These are phyloP conservation scores for Microbotryum lychnidis-dioicae DNA, from an alignment of 1,284 basidiomycete species.

Conservation along the genomic window DNA sequence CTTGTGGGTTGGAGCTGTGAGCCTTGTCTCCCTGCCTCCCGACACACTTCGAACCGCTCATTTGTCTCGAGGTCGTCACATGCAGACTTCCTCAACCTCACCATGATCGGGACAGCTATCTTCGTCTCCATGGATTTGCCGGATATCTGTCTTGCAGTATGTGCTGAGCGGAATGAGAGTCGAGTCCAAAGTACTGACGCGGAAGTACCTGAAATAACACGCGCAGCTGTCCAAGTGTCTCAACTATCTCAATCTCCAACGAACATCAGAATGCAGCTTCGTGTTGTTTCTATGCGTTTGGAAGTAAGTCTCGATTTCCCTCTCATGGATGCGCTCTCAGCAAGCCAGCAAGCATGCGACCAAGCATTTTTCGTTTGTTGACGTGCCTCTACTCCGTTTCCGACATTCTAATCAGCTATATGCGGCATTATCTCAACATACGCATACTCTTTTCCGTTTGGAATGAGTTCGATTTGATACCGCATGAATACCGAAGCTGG, in stretches of 20 bases:
- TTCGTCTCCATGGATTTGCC: slow-evolving; percentile 97
- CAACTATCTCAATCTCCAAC: slow-evolving; percentile 62
- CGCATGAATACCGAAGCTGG: slow-evolving; percentile 35
- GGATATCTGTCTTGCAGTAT: slow-evolving; percentile 70
- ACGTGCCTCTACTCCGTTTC: slow-evolving; percentile 1
- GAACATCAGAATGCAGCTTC: slow-evolving; percentile 59
- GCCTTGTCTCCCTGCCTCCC: background rate
- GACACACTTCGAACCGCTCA: background rate
- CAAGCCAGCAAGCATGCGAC: background rate
- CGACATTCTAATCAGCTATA: slow-evolving; percentile 55
- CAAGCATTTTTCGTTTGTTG: background rate
- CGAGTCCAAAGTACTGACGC: background rate
- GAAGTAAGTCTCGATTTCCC: slow-evolving; percentile 54
- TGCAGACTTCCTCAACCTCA: slow-evolving; percentile 44
- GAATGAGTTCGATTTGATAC: slow-evolving; percentile 67
- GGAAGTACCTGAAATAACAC: background rate
- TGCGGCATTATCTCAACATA: slow-evolving; percentile 89
- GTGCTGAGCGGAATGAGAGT: background rate
- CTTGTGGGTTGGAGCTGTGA: slow-evolving; percentile 85
- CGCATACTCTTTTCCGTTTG: slow-evolving; percentile 81
- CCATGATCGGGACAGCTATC: slow-evolving; percentile 82
- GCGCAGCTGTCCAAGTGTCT: slow-evolving; percentile 68
- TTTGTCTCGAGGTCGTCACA: background rate
- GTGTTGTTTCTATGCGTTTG: slow-evolving; percentile 63
- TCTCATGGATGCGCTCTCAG: background rate